phyloP scores from a whole-genome alignment of 169 alveolate genomes.

The Pseudocohnilembus persalinus region DNA sequence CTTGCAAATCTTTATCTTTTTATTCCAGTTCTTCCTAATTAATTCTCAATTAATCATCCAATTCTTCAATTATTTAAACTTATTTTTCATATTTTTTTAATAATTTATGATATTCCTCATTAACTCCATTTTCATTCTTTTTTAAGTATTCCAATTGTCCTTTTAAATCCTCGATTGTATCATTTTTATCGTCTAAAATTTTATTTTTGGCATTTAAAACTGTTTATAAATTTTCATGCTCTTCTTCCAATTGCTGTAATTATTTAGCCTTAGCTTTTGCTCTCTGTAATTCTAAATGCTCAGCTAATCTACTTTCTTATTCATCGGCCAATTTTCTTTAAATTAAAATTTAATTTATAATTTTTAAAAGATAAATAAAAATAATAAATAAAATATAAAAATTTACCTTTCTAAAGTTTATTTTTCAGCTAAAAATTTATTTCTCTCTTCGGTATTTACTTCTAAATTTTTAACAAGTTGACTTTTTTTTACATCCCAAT shows the following conservation, averaged over 20 bases:
- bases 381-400: too few relatives aligned
- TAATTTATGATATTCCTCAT: slow-evolving; percentile 15
- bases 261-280: slow-evolving; percentile 5
- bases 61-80: slow-evolving; percentile 14
- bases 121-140: neutral
- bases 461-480: neutral
- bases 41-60: slow-evolving; percentile 6
- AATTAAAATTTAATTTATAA: too few relatives aligned
- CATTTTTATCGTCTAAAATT: slow-evolving; percentile 27
- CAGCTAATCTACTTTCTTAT: slow-evolving; percentile 10
- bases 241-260: slow-evolving; percentile 12
- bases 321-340: neutral
- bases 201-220: slow-evolving; percentile 7
- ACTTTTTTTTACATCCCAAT: slow-evolving; percentile 2
- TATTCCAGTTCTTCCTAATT: slow-evolving; percentile 6
- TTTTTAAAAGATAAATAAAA: too few relatives aligned
- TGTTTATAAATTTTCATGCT: slow-evolving; percentile 12
- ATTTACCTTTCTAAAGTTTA: slow-evolving; percentile 3
- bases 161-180: slow-evolving; percentile 24
- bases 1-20: neutral
- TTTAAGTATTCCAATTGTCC: neutral
- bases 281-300: slow-evolving; percentile 5
- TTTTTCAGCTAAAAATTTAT: slow-evolving; percentile 11
- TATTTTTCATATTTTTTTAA: slow-evolving; percentile 23
- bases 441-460: slow-evolving; percentile 2